Evolutionary conservation across 345 rosid genomes (phyloP).

Genomic region (Gossypium ekmanianum): DNA sequence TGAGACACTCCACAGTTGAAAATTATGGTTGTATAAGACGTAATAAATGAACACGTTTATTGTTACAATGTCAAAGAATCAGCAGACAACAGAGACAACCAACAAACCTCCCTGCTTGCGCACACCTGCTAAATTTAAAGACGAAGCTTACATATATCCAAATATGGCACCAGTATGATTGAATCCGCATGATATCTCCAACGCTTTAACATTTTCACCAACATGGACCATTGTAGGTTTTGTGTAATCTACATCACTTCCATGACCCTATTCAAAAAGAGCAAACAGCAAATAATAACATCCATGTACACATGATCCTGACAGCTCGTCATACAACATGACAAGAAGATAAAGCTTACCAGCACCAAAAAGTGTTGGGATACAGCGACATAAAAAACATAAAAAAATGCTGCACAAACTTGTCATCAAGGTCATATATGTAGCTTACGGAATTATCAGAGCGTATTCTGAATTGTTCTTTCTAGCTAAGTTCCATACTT

Average conservation of each 20-base stretch:
- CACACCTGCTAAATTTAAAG: background rate
- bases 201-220: slow-evolving; percentile 52
- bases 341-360: background rate
- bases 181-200: slow-evolving; percentile 84
- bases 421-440: background rate
- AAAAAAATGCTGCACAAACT: background rate
- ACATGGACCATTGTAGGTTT: slow-evolving; percentile 52
- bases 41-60: background rate
- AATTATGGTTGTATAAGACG: background rate
- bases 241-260: slow-evolving; percentile 72
- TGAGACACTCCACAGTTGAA: background rate
- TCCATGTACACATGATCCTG: background rate
- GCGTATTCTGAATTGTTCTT: background rate
- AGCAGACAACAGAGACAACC: background rate
- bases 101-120: background rate
- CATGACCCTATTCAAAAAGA: slow-evolving; percentile 63
- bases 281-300: background rate
- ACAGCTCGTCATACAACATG: background rate
- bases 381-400: background rate
- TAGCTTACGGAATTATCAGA: background rate
- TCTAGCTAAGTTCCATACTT: background rate
- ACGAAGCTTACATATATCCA: slow-evolving; percentile 35
- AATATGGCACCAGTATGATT: slow-evolving; percentile 83
- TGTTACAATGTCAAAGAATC: background rate
- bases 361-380: background rate